Percentiles rank a stretch among this genome's conserved stretches.
Evolutionary conservation across 208 protist species (phyloP).

Genomic region (Trypanosomatidae sp.): DNA sequence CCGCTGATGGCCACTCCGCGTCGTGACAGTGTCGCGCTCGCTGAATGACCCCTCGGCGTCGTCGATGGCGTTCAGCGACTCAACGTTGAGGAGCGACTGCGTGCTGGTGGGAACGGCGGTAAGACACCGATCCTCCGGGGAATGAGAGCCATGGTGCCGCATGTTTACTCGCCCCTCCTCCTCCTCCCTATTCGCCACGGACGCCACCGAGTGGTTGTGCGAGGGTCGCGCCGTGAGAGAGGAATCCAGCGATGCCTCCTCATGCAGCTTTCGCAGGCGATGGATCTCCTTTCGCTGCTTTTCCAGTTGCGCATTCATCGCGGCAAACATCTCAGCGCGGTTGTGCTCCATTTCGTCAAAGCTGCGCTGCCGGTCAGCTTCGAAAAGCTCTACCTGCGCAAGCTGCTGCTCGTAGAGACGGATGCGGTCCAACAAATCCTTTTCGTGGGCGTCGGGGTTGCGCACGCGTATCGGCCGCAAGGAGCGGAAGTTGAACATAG

Average conservation of each 20-base stretch:
- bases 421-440: slow-evolving; percentile 55
- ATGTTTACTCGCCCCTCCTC: too few relatives aligned
- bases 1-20: too few relatives aligned
- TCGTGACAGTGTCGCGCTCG: background rate
- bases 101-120: background rate
- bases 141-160: too few relatives aligned
- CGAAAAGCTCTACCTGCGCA: slow-evolving; percentile 49
- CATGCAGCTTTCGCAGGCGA: slow-evolving; percentile 30
- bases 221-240: slow-evolving; percentile 24
- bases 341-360: slow-evolving; percentile 78
- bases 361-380: slow-evolving; percentile 57
- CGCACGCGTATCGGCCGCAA: slow-evolving; percentile 55
- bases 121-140: slow-evolving; percentile 22
- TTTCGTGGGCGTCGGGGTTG: slow-evolving; percentile 64
- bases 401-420: slow-evolving; percentile 55
- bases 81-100: slow-evolving; percentile 11
- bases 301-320: slow-evolving; percentile 73
- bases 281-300: slow-evolving; percentile 65
- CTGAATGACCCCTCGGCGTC: too few relatives aligned
- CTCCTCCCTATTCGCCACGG: slow-evolving; percentile 18
- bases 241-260: slow-evolving; percentile 27
- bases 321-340: slow-evolving; percentile 73
- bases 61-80: slow-evolving; percentile 11
- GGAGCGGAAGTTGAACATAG: slow-evolving; percentile 39
- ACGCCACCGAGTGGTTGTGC: slow-evolving; percentile 17